phyloP scores from a whole-genome alignment of 306 rosid species.

The Senna tora region DNA sequence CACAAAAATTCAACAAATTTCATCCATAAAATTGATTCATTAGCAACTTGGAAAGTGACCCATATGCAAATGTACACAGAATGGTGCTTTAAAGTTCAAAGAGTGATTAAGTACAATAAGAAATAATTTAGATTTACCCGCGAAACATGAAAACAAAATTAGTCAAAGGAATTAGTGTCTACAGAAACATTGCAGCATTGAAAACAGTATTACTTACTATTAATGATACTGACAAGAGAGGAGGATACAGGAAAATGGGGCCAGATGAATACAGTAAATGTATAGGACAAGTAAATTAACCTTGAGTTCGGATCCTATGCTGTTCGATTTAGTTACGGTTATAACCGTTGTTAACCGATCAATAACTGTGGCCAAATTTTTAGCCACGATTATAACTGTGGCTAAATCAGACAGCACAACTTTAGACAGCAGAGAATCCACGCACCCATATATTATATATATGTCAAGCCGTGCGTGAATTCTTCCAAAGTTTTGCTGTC shows the following conservation, averaged over 20 bases:
- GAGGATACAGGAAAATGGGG: background rate
- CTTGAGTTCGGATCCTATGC: too few species aligned
- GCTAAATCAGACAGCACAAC: too few species aligned
- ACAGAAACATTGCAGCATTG: too few species aligned
- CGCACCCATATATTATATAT: too few species aligned
- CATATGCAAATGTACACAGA: conserved; percentile 88
- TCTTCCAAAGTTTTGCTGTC: too few species aligned
- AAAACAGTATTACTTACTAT: background rate
- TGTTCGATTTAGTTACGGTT: too few species aligned
- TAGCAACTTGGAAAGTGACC: conserved; percentile 45
- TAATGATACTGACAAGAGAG: conserved; percentile 10
- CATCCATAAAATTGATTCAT: background rate
- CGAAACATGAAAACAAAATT: background rate
- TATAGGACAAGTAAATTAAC: background rate
- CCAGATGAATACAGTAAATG: background rate
- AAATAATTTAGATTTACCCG: too few species aligned
- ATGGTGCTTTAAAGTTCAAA: conserved; percentile 89
- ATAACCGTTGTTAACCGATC: too few species aligned
- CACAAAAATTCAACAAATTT: background rate
- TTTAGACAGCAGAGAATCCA: too few species aligned
- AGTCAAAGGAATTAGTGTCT: background rate
- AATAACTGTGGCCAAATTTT: too few species aligned
- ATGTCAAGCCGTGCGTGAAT: too few species aligned
- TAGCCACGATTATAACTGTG: too few species aligned
- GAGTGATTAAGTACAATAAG: conserved; percentile 52